phyloP scores from a whole-genome alignment of 176 grass and related monocot species.

The Saccharum officinarum region DNA sequence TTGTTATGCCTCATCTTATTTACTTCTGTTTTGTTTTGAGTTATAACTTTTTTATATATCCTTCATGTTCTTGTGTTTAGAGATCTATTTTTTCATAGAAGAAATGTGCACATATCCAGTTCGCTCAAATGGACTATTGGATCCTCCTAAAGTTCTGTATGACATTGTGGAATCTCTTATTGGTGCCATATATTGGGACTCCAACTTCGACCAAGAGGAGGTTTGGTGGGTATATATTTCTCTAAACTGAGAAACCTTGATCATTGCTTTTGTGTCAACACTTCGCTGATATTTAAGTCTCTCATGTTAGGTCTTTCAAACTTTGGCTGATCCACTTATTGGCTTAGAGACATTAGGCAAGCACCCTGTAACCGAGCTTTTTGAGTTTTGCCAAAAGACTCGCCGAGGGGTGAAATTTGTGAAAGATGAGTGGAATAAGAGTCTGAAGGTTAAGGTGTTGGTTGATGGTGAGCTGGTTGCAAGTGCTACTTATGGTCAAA shows the following conservation, averaged over 20 bases:
- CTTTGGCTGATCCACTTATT: slow-evolving; percentile 58
- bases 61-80: slow-evolving; percentile 13
- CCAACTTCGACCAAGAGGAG: slow-evolving; percentile 36
- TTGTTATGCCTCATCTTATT: too few relatives aligned
- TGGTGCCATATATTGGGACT: slow-evolving; percentile 60
- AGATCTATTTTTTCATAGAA: slow-evolving; percentile 57
- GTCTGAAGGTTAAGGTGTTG: slow-evolving; percentile 48
- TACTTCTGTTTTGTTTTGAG: not conserved
- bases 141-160: slow-evolving; percentile 41
- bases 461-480: slow-evolving; percentile 56
- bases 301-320: slow-evolving; percentile 51
- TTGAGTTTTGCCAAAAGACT: slow-evolving; percentile 65
- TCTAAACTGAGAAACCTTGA: not conserved
- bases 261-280: not conserved
- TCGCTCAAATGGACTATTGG: slow-evolving; percentile 51
- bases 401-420: slow-evolving; percentile 26
- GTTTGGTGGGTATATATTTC: slow-evolving; percentile 53
- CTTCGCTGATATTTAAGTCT: not conserved
- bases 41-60: not conserved
- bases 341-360: slow-evolving; percentile 53
- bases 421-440: slow-evolving; percentile 47
- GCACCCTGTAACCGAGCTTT: slow-evolving; percentile 62
- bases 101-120: slow-evolving; percentile 47
- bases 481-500: slow-evolving; percentile 43
- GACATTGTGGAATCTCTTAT: slow-evolving; percentile 73